Evolutionary conservation across 2,329 filamentous ascomycete species (phyloP), one percentile per base, ranked within the genome.

Genomic region (Simplicillium sp.): DNA sequence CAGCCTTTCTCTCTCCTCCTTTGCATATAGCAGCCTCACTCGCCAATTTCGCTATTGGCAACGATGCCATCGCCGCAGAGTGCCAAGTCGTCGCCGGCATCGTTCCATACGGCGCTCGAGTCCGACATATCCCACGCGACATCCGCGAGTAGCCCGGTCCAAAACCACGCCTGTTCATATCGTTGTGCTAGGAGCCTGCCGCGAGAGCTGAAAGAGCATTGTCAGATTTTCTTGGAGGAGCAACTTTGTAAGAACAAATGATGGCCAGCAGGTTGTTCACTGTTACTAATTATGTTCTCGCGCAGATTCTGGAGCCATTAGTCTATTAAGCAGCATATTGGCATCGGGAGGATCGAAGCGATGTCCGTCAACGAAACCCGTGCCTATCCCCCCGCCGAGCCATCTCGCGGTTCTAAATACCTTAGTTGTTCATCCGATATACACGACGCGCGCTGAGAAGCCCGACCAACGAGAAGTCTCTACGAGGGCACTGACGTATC

Each of bases 341-440:
- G 68, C 65, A 3, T 68, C 77, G 12, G 75, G 77, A 42, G 53
- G 56, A 53, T 59, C 61, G 7, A 54, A 52, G 47, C 47, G 49
- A 34, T 44, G 45, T 4, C 41, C 47, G 4, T 43, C 41, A 36
- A 36, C 45, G 11, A 63, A 61, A 28, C 67, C 77, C 1, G 74
- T 75, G 11, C 75, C 74, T 43, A 62, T 87, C 14, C 85, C 90
- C 1, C 77, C 84, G 3, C 71, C 83, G 0, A 75, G 77, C 42
- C 81, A 90, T 48, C 68, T 97, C 17, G 81, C 85, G 7, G 68
- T 96, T 8, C 73, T 88, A n/a, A 78, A 73, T 34, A 92, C 87
- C 2, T 68, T 96, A n/a, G 62, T 82, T n/a, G 75, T 92, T 12
- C 87, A 95, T 53, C 90, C 90, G 0, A 65, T 68, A 17, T 77